Conservation (phyloP, 768 basidiomycete species). For the Russula brevipes region DNA sequence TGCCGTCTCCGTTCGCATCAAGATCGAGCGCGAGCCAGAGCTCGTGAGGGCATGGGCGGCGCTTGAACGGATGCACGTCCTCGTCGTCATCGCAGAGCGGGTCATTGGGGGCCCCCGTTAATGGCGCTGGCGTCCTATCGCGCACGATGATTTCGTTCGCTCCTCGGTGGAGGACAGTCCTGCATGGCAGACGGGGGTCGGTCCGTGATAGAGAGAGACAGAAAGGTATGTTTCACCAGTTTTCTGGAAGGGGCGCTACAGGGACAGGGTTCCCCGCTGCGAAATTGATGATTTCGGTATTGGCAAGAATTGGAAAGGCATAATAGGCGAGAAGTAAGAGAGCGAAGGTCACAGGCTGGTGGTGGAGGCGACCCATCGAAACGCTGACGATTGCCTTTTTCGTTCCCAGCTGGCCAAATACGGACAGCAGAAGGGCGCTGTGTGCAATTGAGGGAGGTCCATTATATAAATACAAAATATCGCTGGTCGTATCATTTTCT, state of each 20-base stretch:
- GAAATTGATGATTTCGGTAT: conserved; percentile 67
- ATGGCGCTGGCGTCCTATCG: conserved; percentile 37
- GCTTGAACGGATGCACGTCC: conserved; percentile 14
- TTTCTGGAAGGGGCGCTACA: conserved; percentile 25
- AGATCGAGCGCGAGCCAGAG: conserved; percentile 32
- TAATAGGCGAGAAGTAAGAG: not conserved
- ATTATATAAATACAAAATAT: no score
- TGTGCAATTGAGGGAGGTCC: no score
- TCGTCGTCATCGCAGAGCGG: conserved; percentile 35
- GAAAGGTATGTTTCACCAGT: conserved; percentile 26
- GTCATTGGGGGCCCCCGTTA: conserved; percentile 25
- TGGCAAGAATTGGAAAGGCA: conserved; percentile 33
- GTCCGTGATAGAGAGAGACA: not conserved
- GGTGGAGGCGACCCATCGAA: not conserved
- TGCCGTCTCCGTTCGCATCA: conserved; percentile 17
- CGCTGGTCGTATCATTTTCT: no score
- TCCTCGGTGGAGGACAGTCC: conserved; percentile 30
- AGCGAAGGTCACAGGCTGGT: not conserved
- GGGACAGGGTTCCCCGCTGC: conserved; percentile 30
- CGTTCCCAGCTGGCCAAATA: not conserved
- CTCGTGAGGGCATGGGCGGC: conserved; percentile 26
- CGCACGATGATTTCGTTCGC: conserved; percentile 38
- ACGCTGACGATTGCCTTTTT: not conserved
- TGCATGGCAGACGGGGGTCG: not conserved
- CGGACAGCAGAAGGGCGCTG: no score